A percentile compares a stretch with the other conserved stretches of the same genome.
phyloP scores from a whole-genome alignment of 306 rosid genomes.

The Glycine soja region DNA sequence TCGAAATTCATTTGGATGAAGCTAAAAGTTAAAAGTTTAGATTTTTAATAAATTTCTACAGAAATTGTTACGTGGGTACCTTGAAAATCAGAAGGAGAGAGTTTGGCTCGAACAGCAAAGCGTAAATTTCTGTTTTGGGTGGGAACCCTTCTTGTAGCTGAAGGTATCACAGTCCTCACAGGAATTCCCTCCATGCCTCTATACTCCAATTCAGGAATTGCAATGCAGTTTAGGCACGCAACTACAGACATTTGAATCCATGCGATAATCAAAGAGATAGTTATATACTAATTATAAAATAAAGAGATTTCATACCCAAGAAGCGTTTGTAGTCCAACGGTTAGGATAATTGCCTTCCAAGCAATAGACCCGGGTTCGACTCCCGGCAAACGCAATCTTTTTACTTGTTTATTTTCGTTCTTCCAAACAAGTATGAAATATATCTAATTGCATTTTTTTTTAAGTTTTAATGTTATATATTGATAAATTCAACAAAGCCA shows the following conservation, averaged over 20 bases:
- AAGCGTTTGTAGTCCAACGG: conserved; percentile 91
- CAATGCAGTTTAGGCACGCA: background rate
- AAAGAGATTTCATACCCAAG: background rate
- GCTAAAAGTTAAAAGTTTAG: background rate
- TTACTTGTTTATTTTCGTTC: too few relatives aligned
- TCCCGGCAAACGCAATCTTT: conserved; percentile 74
- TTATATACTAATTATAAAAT: background rate
- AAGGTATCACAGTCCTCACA: conserved; percentile 40
- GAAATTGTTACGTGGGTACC: conserved; percentile 49
- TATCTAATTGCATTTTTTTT: too few relatives aligned
- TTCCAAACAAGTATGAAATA: too few relatives aligned
- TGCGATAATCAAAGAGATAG: background rate
- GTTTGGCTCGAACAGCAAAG: conserved; percentile 49
- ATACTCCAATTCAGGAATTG: background rate
- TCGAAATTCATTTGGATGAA: background rate
- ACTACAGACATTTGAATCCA: background rate
- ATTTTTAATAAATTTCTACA: background rate
- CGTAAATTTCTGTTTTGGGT: conserved; percentile 35
- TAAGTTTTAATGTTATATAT: too few relatives aligned
- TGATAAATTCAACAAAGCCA: too few relatives aligned
- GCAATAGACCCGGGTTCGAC: conserved; percentile 97
- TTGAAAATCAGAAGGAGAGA: conserved; percentile 57
- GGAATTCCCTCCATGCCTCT: conserved; percentile 61
- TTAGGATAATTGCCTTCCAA: conserved; percentile 93
- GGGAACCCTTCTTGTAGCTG: conserved; percentile 39